A percentile compares a stretch with the other conserved stretches of the same genome.
Evolutionary conservation across 768 basidiomycete genomes (phyloP).

Genomic region (Dendrothele bispora): DNA sequence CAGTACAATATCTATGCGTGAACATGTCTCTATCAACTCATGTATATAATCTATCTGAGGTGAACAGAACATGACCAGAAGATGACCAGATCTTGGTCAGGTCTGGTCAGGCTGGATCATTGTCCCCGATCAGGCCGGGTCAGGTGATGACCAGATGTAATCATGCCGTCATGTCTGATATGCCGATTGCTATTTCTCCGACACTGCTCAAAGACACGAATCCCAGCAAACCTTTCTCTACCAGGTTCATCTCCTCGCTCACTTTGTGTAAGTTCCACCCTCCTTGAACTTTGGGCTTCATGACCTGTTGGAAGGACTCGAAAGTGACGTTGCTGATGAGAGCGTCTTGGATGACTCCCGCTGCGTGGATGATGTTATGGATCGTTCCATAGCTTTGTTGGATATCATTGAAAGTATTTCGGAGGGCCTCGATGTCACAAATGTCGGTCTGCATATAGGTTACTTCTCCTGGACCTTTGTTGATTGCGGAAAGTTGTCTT

Average conservation of each 20-base stretch:
- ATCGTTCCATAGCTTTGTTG: slow-evolving; percentile 18
- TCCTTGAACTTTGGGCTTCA: slow-evolving; percentile 26
- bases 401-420: slow-evolving; percentile 18
- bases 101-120: too few species aligned
- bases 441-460: slow-evolving; percentile 28
- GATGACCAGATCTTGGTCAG: too few species aligned
- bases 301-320: slow-evolving; percentile 22
- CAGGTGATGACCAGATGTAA: too few species aligned
- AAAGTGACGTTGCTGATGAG: slow-evolving; percentile 20
- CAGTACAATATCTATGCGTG: too few species aligned
- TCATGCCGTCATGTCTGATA: too few species aligned
- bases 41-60: too few species aligned
- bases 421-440: slow-evolving; percentile 20
- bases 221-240: slow-evolving; percentile 26
- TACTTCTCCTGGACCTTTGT: slow-evolving; percentile 11
- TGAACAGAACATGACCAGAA: too few species aligned
- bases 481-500: slow-evolving; percentile 1
- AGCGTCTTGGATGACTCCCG: slow-evolving; percentile 26
- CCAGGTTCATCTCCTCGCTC: slow-evolving; percentile 23
- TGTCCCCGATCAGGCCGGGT: too few species aligned
- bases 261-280: slow-evolving; percentile 32
- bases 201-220: slow-evolving; percentile 31
- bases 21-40: too few species aligned
- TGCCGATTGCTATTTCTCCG: too few species aligned
- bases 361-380: slow-evolving; percentile 29